These are phyloP conservation scores for Falciphora oryzae DNA, from an alignment of 2,329 filamentous ascomycete species.

Conservation along the genomic window DNA sequence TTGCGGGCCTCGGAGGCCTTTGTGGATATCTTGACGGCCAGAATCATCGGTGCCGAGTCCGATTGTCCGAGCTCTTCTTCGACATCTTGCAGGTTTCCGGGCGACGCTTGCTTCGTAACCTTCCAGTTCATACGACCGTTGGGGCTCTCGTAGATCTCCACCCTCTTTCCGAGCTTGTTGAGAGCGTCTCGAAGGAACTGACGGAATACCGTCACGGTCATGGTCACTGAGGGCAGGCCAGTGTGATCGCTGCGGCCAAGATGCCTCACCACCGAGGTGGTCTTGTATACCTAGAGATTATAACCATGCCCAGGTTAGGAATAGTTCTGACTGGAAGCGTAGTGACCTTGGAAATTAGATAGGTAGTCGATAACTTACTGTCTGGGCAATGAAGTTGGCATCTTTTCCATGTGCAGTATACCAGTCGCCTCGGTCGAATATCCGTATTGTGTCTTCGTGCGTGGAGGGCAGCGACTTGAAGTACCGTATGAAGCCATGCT, in stretches of 20 bases:
- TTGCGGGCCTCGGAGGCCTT: constrained; percentile 78
- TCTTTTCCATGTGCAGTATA: constrained; percentile 90
- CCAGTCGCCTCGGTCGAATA: constrained; percentile 92
- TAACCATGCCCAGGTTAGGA: background rate
- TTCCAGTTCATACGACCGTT: constrained; percentile 87
- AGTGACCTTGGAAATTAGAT: background rate
- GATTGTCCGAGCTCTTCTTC: constrained; percentile 88
- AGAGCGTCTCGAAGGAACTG: constrained; percentile 93
- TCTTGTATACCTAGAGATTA: constrained; percentile 75
- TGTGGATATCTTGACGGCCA: constrained; percentile 89
- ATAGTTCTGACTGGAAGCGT: background rate
- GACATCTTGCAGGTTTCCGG: constrained; percentile 92
- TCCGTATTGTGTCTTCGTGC: constrained; percentile 70
- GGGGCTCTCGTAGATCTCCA: constrained; percentile 81
- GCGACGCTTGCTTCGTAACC: constrained; percentile 83
- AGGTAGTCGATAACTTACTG: constrained; percentile 39
- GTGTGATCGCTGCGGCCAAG: constrained; percentile 78
- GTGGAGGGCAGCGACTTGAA: constrained; percentile 78
- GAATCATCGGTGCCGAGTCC: constrained; percentile 86
- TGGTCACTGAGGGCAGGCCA: constrained; percentile 87
- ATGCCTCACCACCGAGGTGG: constrained; percentile 88
- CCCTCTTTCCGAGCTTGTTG: constrained; percentile 80
- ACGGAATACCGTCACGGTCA: constrained; percentile 90
- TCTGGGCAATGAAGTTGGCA: constrained; percentile 76
- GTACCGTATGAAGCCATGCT: constrained; percentile 93